phyloP scores from a whole-genome alignment of 2,329 filamentous ascomycete genomes.

The Fusarium phyllophilum region DNA sequence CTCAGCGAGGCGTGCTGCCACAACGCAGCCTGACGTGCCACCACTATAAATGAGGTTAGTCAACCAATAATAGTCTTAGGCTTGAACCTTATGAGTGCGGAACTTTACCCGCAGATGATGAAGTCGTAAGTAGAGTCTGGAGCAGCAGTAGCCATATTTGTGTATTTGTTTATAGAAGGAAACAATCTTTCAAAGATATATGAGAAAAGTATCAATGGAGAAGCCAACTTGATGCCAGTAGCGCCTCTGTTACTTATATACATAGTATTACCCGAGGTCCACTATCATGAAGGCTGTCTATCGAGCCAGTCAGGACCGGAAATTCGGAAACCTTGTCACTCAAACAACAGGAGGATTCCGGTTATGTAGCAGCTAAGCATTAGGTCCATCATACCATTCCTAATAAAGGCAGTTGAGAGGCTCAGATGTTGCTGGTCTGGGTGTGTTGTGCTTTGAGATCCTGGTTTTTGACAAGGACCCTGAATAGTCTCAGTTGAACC shows the following conservation, averaged over 20 bases:
- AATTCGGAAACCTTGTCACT: not conserved
- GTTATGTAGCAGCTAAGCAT: slow-evolving; percentile 1
- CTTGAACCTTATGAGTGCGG: not conserved
- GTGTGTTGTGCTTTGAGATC: not conserved
- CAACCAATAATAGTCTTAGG: not conserved
- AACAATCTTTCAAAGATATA: not conserved
- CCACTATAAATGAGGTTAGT: slow-evolving; percentile 38
- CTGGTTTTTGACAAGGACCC: not conserved
- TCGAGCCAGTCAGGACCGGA: not conserved
- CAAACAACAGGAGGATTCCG: not conserved
- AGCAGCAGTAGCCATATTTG: slow-evolving; percentile 29
- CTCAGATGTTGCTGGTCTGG: not conserved
- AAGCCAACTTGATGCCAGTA: not conserved
- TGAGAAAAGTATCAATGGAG: not conserved
- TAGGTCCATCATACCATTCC: slow-evolving; percentile 7
- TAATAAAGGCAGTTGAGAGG: not conserved
- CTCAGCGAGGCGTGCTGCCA: slow-evolving; percentile 52
- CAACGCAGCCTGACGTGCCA: slow-evolving; percentile 52
- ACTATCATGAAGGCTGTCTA: not conserved
- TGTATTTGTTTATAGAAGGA: not conserved
- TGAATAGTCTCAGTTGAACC: slow-evolving; percentile 3
- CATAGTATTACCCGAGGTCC: not conserved
- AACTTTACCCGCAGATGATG: slow-evolving; percentile 49
- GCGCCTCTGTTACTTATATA: not conserved
- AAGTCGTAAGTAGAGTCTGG: slow-evolving; percentile 46